Percentiles rank a stretch among this genome's conserved stretches.
Evolutionary conservation across 2,329 filamentous ascomycete species (phyloP).

Genomic region (Fusarium verticillioides): DNA sequence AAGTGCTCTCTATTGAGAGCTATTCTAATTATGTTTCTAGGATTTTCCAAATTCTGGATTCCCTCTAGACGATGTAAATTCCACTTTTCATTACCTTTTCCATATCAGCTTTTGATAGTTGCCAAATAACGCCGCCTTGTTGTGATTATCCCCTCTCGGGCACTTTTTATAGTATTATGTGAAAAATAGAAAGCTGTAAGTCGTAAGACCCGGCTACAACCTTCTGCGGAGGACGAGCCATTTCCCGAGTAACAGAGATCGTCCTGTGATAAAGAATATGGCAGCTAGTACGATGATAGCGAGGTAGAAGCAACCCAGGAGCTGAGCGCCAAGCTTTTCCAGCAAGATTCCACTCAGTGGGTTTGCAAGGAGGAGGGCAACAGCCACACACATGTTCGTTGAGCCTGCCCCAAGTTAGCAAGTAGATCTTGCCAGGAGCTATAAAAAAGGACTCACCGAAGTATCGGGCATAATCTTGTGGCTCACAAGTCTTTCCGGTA

Average conservation of each 20-base stretch:
- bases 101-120: fast-evolving
- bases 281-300: slow-evolving; percentile 52
- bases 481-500: slow-evolving; percentile 56
- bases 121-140: too few relatives aligned
- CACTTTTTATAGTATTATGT: not conserved
- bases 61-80: not conserved
- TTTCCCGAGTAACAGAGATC: slow-evolving; percentile 17
- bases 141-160: not conserved
- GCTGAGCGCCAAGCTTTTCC: slow-evolving; percentile 54
- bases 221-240: not conserved
- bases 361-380: slow-evolving; percentile 56
- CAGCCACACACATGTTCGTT: slow-evolving; percentile 57
- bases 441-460: slow-evolving; percentile 33
- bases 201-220: not conserved
- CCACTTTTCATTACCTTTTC: not conserved
- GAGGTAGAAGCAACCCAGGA: slow-evolving; percentile 58
- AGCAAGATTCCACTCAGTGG: slow-evolving; percentile 58
- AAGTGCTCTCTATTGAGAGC: not conserved
- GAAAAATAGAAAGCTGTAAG: not conserved
- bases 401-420: slow-evolving; percentile 50
- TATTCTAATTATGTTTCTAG: not conserved
- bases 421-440: fast-evolving
- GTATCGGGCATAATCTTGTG: slow-evolving; percentile 57
- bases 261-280: slow-evolving; percentile 38
- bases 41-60: too few relatives aligned